Base-by-base conservation (phyloP, 495 filamentous ascomycete species). In the Penicillium silybi region DNA sequence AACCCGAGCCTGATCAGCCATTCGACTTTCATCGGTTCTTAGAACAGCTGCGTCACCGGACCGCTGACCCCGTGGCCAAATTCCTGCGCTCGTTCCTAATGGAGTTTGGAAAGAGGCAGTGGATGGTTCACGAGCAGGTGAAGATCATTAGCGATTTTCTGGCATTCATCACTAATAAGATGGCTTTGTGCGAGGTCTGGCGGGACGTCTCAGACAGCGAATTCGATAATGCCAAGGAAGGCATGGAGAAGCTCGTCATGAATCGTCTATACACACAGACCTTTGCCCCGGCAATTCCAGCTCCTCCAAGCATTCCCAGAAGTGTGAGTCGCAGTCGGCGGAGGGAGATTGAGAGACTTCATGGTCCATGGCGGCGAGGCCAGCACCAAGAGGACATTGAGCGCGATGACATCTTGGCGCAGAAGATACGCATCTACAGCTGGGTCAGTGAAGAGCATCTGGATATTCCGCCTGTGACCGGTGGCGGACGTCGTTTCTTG, bases 201-300 rank as follows among this genome's bases (percentile, higher is more conserved):
- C 85, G 89, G 42, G 87, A 91, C 37, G 90, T 97, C 0, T 95
- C 92, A 0, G 95, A 97, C 65, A 89, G 88, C 7, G 93, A 99
- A 63, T 97, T 99, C 66, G 93, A 97, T 68, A 97, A 99, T 73
- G 95, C 95, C 13, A 82, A 90, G 56, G 93, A 99, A 73, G 93
- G 93, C 25, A 99, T 99, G 95, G 93, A 99, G 78, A 99, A 99
- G 65, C 82, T 99, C 20, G 93, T 99, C 16, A 99, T 99, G 93
- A 99, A 99, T 66, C 80, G 95, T 47, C 75, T 99, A 5, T 97
- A 99, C 64, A 84, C 86, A 1, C 95, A 99, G 67, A 95, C 95
- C 0, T 99, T 99, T 66, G 95, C 93, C 1, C 92, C 93, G 1
- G 87, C 87, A 15, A 99, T 99, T 44, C 84, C 90, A 4, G 72